Evolutionary conservation across 495 filamentous ascomycete genomes (phyloP), one percentile per base, ranked within the genome.

Genomic region (Xylaria sp.): DNA sequence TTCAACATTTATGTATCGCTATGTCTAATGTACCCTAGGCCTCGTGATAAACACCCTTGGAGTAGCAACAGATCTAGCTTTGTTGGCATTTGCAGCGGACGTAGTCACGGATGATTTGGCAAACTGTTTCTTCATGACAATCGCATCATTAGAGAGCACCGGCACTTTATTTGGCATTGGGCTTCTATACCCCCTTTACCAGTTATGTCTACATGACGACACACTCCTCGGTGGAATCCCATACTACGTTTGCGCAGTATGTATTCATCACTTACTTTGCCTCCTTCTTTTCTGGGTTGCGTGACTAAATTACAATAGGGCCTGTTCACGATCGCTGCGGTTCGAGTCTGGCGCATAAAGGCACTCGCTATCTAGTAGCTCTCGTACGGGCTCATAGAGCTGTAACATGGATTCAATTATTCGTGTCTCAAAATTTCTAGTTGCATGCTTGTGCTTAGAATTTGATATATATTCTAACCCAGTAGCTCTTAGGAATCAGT

Each of bases 151-250:
- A 40, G 57, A 59, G 57, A 59, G 57, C 33, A 33, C 8, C 37
- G 57, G 57, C 19, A 59, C 57, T 37, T 33, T 59, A 37, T 6
- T 59, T 12, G 57, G 57, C 6, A 59, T 59, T n/a, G 33, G 3
- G 2, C 9, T 40, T 37, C 57, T 59, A 0, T 59, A 59, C 26
- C 57, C 57, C 2, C 57, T 59, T 8, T 59, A 59, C 57, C 57
- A 59, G 33, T 21, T 21, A 37, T 15, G 7, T 40, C 57, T 59
- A 37, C 3, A 40, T 12, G 57, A 59, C 5, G 33, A n/a, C 1
- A 37, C 57, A 33, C 31, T 59, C 31, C n/a, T 59, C 21, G 57
- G 57, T 59, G 57, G 53, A 59, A 59, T 59, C 7, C 57, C 57
- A 37, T 59, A 59, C 9, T 59, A 59, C n/a, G n/a, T 59, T 4